Conservation (phyloP, 805 yeast genomes). For the Wickerhamiella alocasiicola region DNA sequence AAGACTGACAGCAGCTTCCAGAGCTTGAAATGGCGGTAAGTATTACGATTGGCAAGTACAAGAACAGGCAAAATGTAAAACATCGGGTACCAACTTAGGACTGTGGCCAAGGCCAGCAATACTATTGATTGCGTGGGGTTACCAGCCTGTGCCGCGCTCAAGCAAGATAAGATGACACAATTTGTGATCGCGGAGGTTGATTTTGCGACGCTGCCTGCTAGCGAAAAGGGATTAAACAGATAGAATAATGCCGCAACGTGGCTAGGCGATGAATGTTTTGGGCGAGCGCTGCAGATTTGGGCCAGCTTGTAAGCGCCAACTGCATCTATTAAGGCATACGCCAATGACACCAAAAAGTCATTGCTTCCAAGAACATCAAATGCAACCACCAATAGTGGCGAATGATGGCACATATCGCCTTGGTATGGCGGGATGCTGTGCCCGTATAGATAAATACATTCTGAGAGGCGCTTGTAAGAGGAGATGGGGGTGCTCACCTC, state of each 20-base stretch:
- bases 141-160: conserved; percentile 34
- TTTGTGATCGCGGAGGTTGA: conserved; percentile 55
- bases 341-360: conserved; percentile 27
- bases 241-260: conserved; percentile 50
- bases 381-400: conserved; percentile 55
- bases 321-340: conserved; percentile 51
- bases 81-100: conserved; percentile 50
- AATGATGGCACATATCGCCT: conserved; percentile 80
- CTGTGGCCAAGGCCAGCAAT: conserved; percentile 48
- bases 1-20: conserved; percentile 14
- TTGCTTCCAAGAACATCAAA: conserved; percentile 26
- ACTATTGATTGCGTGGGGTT: conserved; percentile 36
- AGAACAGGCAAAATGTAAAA: conserved; percentile 31
- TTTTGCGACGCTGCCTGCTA: conserved; percentile 54
- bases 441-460: conserved; percentile 53
- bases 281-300: conserved; percentile 29
- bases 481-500: conserved; percentile 63
- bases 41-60: conserved; percentile 9
- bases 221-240: conserved; percentile 67
- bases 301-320: conserved; percentile 44
- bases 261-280: conserved; percentile 24
- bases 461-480: conserved; percentile 48
- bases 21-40: conserved; percentile 7
- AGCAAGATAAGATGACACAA: conserved; percentile 38
- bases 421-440: conserved; percentile 54